phyloP scores from a whole-genome alignment of 176 grass and related monocot genomes.

The Hyparrhenia diplandra region DNA sequence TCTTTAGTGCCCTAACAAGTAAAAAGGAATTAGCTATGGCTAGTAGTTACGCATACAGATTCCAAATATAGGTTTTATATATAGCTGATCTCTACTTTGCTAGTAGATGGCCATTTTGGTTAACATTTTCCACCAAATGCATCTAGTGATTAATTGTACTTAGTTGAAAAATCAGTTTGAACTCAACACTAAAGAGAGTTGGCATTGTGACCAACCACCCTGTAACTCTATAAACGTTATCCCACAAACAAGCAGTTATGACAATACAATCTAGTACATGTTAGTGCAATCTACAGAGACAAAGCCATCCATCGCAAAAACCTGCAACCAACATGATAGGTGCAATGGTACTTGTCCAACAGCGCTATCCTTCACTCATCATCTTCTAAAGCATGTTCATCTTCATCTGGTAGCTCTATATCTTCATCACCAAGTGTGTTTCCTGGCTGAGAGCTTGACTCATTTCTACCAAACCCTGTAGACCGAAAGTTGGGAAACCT shows the following conservation, averaged over 20 bases:
- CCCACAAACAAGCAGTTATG: not conserved
- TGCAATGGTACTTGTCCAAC: not conserved
- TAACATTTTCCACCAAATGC: not conserved
- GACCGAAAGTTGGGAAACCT: not conserved
- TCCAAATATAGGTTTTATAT: not conserved
- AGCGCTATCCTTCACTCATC: constrained; percentile 13
- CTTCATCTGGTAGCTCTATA: constrained; percentile 55
- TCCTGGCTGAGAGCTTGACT: constrained; percentile 22
- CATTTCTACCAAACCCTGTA: constrained; percentile 9
- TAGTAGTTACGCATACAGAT: not conserved
- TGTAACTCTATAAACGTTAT: not conserved
- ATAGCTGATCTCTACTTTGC: not conserved
- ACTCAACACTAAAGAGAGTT: not conserved
- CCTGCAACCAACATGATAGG: not conserved
- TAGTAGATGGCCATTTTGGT: not conserved
- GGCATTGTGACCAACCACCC: not conserved
- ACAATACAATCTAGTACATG: constrained; percentile 9
- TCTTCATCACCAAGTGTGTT: constrained; percentile 16
- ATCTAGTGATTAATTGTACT: not conserved
- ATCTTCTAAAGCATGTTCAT: constrained; percentile 35
- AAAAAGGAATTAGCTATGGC: too few relatives aligned
- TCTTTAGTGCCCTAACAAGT: too few relatives aligned
- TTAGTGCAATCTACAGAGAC: constrained; percentile 12
- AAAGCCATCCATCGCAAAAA: not conserved
- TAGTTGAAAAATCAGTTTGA: not conserved